Base-by-base conservation (phyloP, 73 alveolate species). In the Blepharisma stoltei region DNA sequence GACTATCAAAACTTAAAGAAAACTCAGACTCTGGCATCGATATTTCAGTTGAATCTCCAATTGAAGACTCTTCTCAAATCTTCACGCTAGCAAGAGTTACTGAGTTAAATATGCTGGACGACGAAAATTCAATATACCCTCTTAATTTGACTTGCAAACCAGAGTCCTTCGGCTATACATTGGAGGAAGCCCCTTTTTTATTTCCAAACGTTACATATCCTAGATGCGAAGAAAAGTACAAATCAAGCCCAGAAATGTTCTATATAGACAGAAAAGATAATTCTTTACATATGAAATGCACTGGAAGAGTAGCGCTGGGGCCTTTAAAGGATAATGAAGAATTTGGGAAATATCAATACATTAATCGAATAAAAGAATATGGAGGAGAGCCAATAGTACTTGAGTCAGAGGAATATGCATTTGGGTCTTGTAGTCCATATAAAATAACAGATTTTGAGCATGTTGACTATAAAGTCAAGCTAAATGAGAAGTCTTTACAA, bases 141-240 rank as follows among this genome's bases (percentile, higher is more conserved):
- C 46, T 25, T 0, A 60, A 14, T 20, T 38, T 20, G 11, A 32
- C 41, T 2, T 60, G 73, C 46, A 20, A 14, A 2, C 73, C 73
- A 14, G 73, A 60, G 23, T 60, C 73, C 18, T 60, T 60, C 5
- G 73, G 73, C 46, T 60, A 60, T 60, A 60, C 37, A 14, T 14
- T 25, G 37, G 73, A 60, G 23, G 73, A 60, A 60, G 73, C 73
- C 5, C 11, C 2, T 20, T 14, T 14, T 14, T 38, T 60, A 8
- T 60, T 60, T 25, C 73, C 73, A 14, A 2, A 60, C 47, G 23
- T 14, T 14, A 8, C 14, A 14, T 60, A 14, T 60, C 73, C 73
- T 60, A 25, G 23, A 14, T 60, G 73, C 46, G 14, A n/a, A 14
- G 73, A 60, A 60, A 14, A 14, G 46, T n/a, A 14, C 18, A 25